Evolutionary conservation across 2,329 filamentous ascomycete genomes (phyloP), one percentile per base, ranked within the genome.

Genomic region (Ophiosphaerella herpotricha): DNA sequence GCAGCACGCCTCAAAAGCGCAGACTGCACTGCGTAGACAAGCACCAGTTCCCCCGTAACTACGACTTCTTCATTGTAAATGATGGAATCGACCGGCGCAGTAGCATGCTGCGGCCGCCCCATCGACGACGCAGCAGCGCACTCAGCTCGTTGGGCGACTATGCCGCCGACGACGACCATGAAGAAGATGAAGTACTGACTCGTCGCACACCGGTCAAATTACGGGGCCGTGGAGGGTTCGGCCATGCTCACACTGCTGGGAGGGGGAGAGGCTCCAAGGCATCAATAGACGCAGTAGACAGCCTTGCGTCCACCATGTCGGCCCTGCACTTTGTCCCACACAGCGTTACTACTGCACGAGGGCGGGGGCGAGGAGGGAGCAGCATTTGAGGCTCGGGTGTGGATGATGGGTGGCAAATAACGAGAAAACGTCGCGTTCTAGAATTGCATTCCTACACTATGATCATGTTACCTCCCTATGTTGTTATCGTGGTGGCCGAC

Each of bases 11-110:
- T 26, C 86, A 90, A 65, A 97, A 96, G 74, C 84, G 94, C 38
- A 83, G 90, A 31, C 84, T 90, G 70, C 46, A 99, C 77, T 80
- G 96, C 58, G 90, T 96, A 60, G 92, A 96, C 78, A 97, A 96
- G 76, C 94, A 99, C 74, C 82, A 87, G 75, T 99, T 94, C 68
- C 93, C 92, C 9, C 85, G 84, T 23, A 63, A 68, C 41, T 74
- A 72, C 52, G 68, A 72, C 50, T 73, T 74, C 52, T 67, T 85
- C 42, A 84, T 97, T 44, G 88, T 95, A 2, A 90, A 91, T 58
- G 85, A 90, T 54, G 94, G 94, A n/a, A 89, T 97, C 53, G 93
- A 97, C 66, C 87, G 87, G 40, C 84, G 90, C 43, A 85, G 80
- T 37, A 96, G 91, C 14, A 85, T 99, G 74, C 78, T 97, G 11